Conservation (phyloP, 805 yeast species). For the Wickerhamomyces canadensis region DNA sequence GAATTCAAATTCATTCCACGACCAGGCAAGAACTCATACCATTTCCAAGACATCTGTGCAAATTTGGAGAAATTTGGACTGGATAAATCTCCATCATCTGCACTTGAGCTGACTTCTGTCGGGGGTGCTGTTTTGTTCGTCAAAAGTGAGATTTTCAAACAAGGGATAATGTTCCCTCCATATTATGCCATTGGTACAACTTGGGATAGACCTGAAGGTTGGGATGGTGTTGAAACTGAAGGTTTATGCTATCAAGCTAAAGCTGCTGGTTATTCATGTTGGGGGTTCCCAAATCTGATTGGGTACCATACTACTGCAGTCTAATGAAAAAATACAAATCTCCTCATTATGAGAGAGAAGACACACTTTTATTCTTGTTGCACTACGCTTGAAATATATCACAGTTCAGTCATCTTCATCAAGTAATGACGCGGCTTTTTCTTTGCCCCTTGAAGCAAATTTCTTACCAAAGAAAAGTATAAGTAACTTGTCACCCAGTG, state of each 20-base stretch:
- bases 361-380: neutral
- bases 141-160: slow-evolving; percentile 37
- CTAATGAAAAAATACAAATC: too few species aligned
- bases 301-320: slow-evolving; percentile 9
- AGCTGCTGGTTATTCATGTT: slow-evolving; percentile 39
- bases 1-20: slow-evolving; percentile 13
- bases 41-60: slow-evolving; percentile 8
- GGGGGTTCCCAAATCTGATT: slow-evolving; percentile 41
- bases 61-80: slow-evolving; percentile 11
- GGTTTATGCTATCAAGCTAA: slow-evolving; percentile 46
- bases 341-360: too few species aligned
- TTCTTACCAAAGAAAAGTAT: slow-evolving; percentile 53
- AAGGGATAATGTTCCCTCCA: slow-evolving; percentile 43
- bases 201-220: slow-evolving; percentile 45
- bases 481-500: slow-evolving; percentile 49
- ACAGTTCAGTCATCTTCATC: slow-evolving; percentile 7
- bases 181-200: slow-evolving; percentile 37
- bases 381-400: too few species aligned
- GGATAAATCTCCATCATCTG: slow-evolving; percentile 1
- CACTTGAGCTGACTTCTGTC: slow-evolving; percentile 35
- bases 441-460: slow-evolving; percentile 27
- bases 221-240: slow-evolving; percentile 51
- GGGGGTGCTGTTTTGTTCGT: slow-evolving; percentile 47
- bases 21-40: slow-evolving; percentile 9
- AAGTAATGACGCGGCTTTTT: slow-evolving; percentile 13